Evolutionary conservation across 805 yeast species (phyloP), one percentile per base, ranked within the genome.

Genomic region (Yarrowia porcina): DNA sequence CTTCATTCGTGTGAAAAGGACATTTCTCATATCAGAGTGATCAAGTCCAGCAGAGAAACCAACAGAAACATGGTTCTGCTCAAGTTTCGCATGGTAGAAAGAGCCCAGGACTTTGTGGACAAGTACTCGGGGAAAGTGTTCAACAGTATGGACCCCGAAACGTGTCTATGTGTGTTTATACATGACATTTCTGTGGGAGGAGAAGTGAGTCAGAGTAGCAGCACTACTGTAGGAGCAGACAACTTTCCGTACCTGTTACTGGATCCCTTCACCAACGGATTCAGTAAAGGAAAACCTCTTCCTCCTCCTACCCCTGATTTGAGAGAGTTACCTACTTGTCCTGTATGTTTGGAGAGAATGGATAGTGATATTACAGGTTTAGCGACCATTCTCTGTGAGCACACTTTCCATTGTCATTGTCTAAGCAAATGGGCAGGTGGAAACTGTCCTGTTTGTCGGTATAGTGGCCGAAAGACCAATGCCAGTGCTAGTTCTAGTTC

Each of bases 351-450:
- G 17, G 97, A 91, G 69, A 77, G 96, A 65, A 85, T 91, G 87
- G 97, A 91, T 70, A 79, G 91, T 1, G 83, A 82, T 21, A 77
- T 88, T 4, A 85, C 96, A 0, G 97, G 97, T 0, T 77, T 91
- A 11, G 75, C 90, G 6, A 92, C 97, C 0, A 91, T 89, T 33
- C 91, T 94, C 1, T 92, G 97, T 66, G 97, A 90, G 71, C 97
- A 91, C 71, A 89, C 97, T 0, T 91, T 90, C 73, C 97, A 91
- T 72, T 91, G 96, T 67, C 88, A 83, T 67, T 92, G 97, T 71
- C 77, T 91, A 57, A 84, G 90, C 49, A 88, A 87, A 73, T 91
- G 97, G 97, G 83, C 83, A 63, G 96, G 90, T 71, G 94, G 90
- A 65, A 83, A 89, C 27, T 91, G 97, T 71, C 97, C 97, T 0